These are phyloP conservation scores for Aspergillus neoniger DNA, from an alignment of 2,329 filamentous ascomycete genomes.

Conservation along the genomic window DNA sequence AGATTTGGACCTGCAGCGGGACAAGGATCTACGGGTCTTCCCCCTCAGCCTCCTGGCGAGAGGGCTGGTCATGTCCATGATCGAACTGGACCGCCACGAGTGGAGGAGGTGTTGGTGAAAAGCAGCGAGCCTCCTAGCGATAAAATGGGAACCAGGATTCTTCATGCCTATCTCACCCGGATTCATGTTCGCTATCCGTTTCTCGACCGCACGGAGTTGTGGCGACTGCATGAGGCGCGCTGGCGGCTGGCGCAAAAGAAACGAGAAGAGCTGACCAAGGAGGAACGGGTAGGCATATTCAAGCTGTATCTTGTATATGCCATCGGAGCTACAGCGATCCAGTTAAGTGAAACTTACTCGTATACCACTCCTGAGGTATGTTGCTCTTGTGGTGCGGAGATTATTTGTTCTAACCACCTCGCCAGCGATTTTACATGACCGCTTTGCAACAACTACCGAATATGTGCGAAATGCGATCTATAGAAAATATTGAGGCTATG, in stretches of 20 bases:
- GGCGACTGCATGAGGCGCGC: constrained; percentile 47
- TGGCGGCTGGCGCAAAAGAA: constrained; percentile 40
- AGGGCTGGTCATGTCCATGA: constrained; percentile 15
- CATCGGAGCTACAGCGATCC: constrained; percentile 53
- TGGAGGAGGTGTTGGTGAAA: constrained; percentile 46
- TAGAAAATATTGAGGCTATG: constrained; percentile 57
- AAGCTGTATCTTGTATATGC: constrained; percentile 57
- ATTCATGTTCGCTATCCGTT: constrained; percentile 55
- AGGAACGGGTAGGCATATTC: constrained; percentile 51
- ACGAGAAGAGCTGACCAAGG: constrained; percentile 35
- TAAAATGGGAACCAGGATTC: constrained; percentile 47
- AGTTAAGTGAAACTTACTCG: constrained; percentile 50
- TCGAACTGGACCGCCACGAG: constrained; percentile 36
- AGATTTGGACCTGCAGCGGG: constrained; percentile 9
- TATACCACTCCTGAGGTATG: constrained; percentile 47
- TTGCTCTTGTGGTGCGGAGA: not conserved
- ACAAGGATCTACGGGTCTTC: constrained; percentile 9
- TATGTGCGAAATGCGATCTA: constrained; percentile 51
- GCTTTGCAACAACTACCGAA: constrained; percentile 53
- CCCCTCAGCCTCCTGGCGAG: constrained; percentile 19
- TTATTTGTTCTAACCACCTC: not conserved
- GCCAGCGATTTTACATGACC: constrained; percentile 52
- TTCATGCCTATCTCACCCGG: constrained; percentile 50
- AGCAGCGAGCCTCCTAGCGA: constrained; percentile 51
- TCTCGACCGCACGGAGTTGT: constrained; percentile 49